A percentile compares a stretch with the other conserved stretches of the same genome.
phyloP scores from a whole-genome alignment of 2,329 filamentous ascomycete genomes.

The Hypoxylon sp. region DNA sequence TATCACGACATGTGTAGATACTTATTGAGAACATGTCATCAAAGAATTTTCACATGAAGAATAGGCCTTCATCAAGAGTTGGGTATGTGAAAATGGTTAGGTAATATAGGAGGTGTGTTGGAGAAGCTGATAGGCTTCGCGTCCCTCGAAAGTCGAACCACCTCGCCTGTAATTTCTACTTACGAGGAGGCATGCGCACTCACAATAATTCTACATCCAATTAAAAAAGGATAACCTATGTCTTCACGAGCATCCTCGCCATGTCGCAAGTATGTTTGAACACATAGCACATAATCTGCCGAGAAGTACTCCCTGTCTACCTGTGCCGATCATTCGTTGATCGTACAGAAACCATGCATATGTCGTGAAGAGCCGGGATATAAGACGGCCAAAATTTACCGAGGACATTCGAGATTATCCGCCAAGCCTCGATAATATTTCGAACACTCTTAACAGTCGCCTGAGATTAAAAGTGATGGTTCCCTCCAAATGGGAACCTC shows the following conservation, averaged over 20 bases:
- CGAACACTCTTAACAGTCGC: constrained; percentile 7
- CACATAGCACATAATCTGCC: background rate
- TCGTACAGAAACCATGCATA: constrained; percentile 16
- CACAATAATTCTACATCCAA: too few species aligned
- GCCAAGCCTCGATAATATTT: constrained; percentile 14
- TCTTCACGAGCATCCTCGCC: too few species aligned
- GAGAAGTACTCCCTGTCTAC: background rate
- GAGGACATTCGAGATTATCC: constrained; percentile 24
- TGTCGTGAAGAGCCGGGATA: constrained; percentile 14
- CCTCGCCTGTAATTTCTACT: background rate
- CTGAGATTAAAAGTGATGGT: background rate
- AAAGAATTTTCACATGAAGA: too few species aligned
- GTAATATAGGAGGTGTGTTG: constrained; percentile 1
- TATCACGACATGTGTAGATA: too few species aligned
- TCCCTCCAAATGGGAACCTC: background rate
- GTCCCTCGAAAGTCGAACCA: constrained; percentile 5
- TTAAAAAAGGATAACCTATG: background rate
- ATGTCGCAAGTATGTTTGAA: constrained; percentile 9
- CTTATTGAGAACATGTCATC: too few species aligned
- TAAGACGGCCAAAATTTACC: constrained; percentile 26
- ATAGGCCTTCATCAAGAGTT: too few species aligned
- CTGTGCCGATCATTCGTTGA: constrained; percentile 2
- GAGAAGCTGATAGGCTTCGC: constrained; percentile 4
- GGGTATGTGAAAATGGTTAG: too few species aligned
- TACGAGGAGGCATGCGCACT: background rate